Percentiles rank a stretch among this genome's conserved stretches.
Evolutionary conservation across 108 stramenopile species (phyloP).

Genomic region (Conticribra guillardii): DNA sequence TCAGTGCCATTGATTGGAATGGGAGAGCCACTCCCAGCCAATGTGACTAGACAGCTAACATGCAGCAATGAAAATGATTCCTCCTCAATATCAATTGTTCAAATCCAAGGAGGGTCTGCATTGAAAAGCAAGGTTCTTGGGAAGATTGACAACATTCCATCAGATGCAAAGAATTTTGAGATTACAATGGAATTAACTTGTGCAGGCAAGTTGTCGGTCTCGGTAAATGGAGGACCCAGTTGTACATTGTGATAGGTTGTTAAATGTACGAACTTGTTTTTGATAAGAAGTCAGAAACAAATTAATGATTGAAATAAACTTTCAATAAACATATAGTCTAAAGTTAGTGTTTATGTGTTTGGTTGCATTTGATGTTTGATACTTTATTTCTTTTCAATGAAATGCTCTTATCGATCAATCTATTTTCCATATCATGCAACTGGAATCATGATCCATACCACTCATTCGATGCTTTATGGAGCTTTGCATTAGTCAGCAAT

Average conservation of each 20-base stretch:
- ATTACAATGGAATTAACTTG: constrained; percentile 47
- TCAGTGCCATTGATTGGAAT: constrained; percentile 40
- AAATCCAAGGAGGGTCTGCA: constrained; percentile 33
- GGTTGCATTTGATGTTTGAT: too few relatives aligned
- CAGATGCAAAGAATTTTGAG: constrained; percentile 40
- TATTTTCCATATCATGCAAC: too few relatives aligned
- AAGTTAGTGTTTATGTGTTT: too few relatives aligned
- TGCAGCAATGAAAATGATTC: constrained; percentile 22
- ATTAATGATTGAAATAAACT: background rate
- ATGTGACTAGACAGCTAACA: constrained; percentile 28
- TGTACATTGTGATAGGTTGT: constrained; percentile 30
- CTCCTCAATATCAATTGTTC: constrained; percentile 37
- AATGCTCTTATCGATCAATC: too few relatives aligned
- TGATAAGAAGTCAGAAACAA: background rate
- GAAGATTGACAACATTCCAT: constrained; percentile 41
- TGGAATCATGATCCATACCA: too few relatives aligned
- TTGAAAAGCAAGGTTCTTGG: constrained; percentile 45
- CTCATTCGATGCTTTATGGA: too few relatives aligned
- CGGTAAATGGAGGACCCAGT: constrained; percentile 47
- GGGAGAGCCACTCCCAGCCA: constrained; percentile 51
- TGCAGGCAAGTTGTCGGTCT: constrained; percentile 31
- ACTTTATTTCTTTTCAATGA: too few relatives aligned
- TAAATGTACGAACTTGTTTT: too few relatives aligned
- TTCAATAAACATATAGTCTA: background rate
- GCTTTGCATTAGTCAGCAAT: too few relatives aligned